phyloP scores from a whole-genome alignment of 352 stramenopile genomes.

The Pythium coloratum region DNA sequence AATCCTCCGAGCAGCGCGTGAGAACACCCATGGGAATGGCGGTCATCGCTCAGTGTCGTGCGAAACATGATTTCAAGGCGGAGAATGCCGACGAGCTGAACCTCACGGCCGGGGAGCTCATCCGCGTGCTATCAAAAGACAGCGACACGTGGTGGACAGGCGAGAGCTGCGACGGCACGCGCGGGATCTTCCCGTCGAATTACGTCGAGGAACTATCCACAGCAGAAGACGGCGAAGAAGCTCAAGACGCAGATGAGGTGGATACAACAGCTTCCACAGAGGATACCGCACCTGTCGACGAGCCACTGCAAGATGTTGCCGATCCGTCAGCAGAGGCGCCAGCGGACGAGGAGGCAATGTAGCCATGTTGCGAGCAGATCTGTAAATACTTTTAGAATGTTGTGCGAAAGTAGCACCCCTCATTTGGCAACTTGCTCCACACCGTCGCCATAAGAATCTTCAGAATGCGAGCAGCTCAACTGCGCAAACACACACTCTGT shows the following conservation, averaged over 20 bases:
- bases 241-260: background rate
- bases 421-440: background rate
- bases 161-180: slow-evolving; percentile 57
- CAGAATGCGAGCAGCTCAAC: slow-evolving; percentile 13
- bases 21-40: background rate
- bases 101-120: slow-evolving; percentile 47
- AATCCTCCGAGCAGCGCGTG: slow-evolving; percentile 1
- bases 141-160: slow-evolving; percentile 61
- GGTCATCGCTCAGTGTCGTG: slow-evolving; percentile 27
- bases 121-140: slow-evolving; percentile 52
- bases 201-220: slow-evolving; percentile 36
- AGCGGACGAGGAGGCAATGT: slow-evolving; percentile 11
- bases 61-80: slow-evolving; percentile 39
- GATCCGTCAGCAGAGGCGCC: background rate
- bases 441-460: slow-evolving; percentile 15
- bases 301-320: background rate
- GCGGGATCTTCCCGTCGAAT: slow-evolving; percentile 57
- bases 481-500: slow-evolving; percentile 32
- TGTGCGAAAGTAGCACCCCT: slow-evolving; percentile 15
- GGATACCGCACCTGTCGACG: background rate
- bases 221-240: background rate
- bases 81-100: slow-evolving; percentile 56
- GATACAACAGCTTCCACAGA: background rate
- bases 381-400: slow-evolving; percentile 22
- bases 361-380: slow-evolving; percentile 26